Base-by-base conservation (phyloP, 2,329 filamentous ascomycete genomes). In the Phialophora macrospora region DNA sequence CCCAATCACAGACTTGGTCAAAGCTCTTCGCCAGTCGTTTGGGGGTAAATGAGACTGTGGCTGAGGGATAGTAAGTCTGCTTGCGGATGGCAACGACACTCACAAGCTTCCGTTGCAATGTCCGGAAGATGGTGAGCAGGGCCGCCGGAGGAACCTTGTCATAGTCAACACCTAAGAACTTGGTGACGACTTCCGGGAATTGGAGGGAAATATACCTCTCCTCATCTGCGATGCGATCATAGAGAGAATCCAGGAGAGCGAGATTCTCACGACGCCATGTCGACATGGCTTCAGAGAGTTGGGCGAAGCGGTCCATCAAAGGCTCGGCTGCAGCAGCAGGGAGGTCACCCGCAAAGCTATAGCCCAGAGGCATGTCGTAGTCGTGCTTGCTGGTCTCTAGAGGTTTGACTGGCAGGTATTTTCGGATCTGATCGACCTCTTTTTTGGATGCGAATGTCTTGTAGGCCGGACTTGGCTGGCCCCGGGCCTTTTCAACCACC, bases 1-100 rank as follows among this genome's bases (percentile, higher is more conserved):
- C 78, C 87, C 87, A 89, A 17, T 76, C 73, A 14, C 80, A 78
- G 4, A 88, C 85, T 22, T 78, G 77, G 46, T 83, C 77, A 8
- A 87, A 77, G 14, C 78, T 74, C 20, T 76, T 72, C 2, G 84
- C 79, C 46, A 86, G 80, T 26, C 79, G 74, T 64, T 82, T 84
- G 4, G 85, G 82, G 24, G 84, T 79, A 22, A 89, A 34, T 6
- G 65, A 22, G 20, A 72, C 59, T 9, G 49, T 62, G 26, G 51
- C 51, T 11, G 49, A 55, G 32, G 32, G 22, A 46, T 55, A 30
- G 24, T 62, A 38, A 4, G 20, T 55, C 32, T 28, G 38, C 38
- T 48, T 55, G 11, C 30, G 49, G 7, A 62, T 14, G 22, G 49
- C 30, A 11, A 69, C 64, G 7, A 55, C 41, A 20, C 55, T 61